These are phyloP conservation scores for Dactylis glomerata DNA, from an alignment of 176 grass and related monocot genomes.

Conservation along the genomic window DNA sequence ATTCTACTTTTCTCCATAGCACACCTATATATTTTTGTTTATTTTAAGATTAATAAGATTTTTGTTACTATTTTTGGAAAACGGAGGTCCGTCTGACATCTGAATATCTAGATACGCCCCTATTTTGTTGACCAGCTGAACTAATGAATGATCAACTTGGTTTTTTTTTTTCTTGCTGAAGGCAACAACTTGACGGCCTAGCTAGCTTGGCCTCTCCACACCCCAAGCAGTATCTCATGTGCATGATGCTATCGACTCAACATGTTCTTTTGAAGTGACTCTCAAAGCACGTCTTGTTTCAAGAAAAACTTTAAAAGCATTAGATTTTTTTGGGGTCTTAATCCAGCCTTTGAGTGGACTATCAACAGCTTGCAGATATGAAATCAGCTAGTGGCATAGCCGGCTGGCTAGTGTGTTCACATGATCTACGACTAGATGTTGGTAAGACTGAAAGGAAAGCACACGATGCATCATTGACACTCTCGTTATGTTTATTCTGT, in stretches of 20 bases:
- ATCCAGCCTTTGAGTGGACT: background rate
- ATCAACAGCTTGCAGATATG: constrained; percentile 2
- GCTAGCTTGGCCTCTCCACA: background rate
- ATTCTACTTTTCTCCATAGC: background rate
- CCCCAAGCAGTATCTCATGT: background rate
- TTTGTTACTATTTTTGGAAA: background rate
- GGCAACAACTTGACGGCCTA: background rate
- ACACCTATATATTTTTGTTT: no score
- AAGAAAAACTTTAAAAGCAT: background rate
- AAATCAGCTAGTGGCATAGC: background rate
- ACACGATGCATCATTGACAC: background rate
- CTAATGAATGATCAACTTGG: background rate
- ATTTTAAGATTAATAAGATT: no score
- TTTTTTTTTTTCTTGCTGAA: background rate
- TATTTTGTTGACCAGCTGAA: background rate
- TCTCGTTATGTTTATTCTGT: background rate
- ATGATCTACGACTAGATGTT: background rate
- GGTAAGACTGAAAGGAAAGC: background rate
- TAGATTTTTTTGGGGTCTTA: background rate
- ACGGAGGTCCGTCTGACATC: background rate
- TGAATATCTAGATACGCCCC: background rate
- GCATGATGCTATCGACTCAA: background rate
- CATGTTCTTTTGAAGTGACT: background rate
- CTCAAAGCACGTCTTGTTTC: no score
- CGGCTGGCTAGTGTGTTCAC: background rate